Conservation (phyloP, 176 grass and related monocot species). For the Lolium multiflorum region DNA sequence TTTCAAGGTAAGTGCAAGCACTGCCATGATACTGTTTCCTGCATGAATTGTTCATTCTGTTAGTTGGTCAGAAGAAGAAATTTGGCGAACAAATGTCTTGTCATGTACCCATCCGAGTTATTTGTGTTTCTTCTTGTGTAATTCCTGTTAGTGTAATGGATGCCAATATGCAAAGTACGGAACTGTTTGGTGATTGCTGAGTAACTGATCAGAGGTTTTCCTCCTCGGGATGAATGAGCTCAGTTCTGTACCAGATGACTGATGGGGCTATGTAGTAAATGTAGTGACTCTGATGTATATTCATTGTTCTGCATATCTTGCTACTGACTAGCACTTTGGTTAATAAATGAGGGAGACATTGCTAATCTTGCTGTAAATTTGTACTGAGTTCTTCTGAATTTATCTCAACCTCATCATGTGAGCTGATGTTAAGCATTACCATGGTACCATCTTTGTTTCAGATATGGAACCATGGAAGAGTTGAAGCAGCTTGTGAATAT, state of each 20-base stretch:
- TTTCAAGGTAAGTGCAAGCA: neutral
- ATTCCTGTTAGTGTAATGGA: neutral
- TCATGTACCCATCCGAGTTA: neutral
- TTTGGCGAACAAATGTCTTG: neutral
- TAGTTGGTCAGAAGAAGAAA: constrained; percentile 20
- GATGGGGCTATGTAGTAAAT: constrained; percentile 19
- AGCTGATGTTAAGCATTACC: constrained; percentile 32
- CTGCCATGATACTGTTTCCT: constrained; percentile 7
- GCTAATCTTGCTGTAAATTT: constrained; percentile 10
- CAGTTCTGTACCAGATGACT: neutral
- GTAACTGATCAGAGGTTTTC: neutral
- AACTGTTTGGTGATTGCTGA: too few species aligned
- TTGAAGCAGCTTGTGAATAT: constrained; percentile 80
- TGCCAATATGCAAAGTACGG: neutral
- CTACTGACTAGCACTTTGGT: constrained; percentile 7
- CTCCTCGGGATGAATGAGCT: constrained; percentile 18
- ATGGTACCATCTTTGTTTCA: constrained; percentile 45
- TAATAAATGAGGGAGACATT: constrained; percentile 2
- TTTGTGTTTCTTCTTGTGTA: constrained; percentile 19
- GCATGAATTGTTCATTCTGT: constrained; percentile 16
- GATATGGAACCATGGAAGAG: constrained; percentile 90
- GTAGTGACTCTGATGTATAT: neutral
- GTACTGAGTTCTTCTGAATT: neutral
- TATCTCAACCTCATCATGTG: neutral
- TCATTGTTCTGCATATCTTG: constrained; percentile 30